Evolutionary conservation across 2,329 filamentous ascomycete species (phyloP).

Genomic region (Talaromyces albobiverticillius): DNA sequence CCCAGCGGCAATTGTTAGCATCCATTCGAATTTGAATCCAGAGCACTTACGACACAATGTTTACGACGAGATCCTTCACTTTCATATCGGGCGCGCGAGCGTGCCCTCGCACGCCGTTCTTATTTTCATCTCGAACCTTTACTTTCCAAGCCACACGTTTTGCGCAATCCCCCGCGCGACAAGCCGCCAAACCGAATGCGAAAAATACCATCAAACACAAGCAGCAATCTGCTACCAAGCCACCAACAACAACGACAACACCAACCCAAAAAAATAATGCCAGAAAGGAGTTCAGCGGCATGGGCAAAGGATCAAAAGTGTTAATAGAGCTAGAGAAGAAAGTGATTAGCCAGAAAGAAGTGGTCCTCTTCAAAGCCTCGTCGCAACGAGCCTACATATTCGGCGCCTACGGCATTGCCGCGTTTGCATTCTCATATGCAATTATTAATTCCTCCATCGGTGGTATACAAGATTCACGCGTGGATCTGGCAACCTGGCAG

Average conservation of each 20-base stretch:
- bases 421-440: slow-evolving; percentile 54
- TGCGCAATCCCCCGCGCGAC: slow-evolving; percentile 16
- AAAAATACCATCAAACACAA: slow-evolving; percentile 9
- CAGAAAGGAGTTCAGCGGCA: slow-evolving; percentile 21
- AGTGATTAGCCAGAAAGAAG: slow-evolving; percentile 55
- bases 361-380: slow-evolving; percentile 63
- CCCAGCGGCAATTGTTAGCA: neutral
- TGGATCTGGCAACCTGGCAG: slow-evolving; percentile 56
- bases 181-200: slow-evolving; percentile 15
- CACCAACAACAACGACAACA: too few relatives aligned
- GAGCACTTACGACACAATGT: slow-evolving; percentile 25
- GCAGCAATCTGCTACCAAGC: slow-evolving; percentile 8
- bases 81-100: slow-evolving; percentile 27
- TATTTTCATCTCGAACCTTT: slow-evolving; percentile 16
- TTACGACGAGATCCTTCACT: slow-evolving; percentile 26
- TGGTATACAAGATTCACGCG: slow-evolving; percentile 50
- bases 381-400: slow-evolving; percentile 63
- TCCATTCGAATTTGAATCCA: slow-evolving; percentile 4
- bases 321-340: slow-evolving; percentile 49
- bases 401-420: slow-evolving; percentile 56
- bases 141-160: slow-evolving; percentile 20
- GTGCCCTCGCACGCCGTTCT: slow-evolving; percentile 21
- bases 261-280: neutral
- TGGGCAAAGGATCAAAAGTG: slow-evolving; percentile 35
- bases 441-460: slow-evolving; percentile 52